Evolutionary conservation across 2,329 filamentous ascomycete genomes (phyloP).

Genomic region (Exophiala mesophila): DNA sequence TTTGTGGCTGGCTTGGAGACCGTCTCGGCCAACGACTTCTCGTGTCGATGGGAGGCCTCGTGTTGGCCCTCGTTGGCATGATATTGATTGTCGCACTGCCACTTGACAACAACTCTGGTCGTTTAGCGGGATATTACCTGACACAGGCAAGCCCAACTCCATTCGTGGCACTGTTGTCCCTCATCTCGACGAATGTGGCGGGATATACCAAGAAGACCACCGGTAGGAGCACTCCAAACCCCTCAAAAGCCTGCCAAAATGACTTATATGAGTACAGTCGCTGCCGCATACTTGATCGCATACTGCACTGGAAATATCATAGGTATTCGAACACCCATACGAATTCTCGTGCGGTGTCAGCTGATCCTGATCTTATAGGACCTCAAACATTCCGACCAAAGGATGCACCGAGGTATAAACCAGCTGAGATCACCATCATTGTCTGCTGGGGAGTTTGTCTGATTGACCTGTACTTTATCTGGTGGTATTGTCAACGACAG

Average conservation of each 20-base stretch:
- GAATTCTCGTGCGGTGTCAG: slow-evolving; percentile 5
- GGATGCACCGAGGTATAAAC: slow-evolving; percentile 56
- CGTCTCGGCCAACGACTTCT: slow-evolving; percentile 54
- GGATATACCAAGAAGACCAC: slow-evolving; percentile 53
- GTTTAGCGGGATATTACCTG: slow-evolving; percentile 62
- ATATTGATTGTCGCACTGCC: slow-evolving; percentile 50
- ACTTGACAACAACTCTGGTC: slow-evolving; percentile 52
- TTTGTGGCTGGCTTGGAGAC: slow-evolving; percentile 55
- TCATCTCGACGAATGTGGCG: slow-evolving; percentile 58
- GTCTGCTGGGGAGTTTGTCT: slow-evolving; percentile 51
- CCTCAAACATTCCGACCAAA: slow-evolving; percentile 54
- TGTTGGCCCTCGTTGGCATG: slow-evolving; percentile 22
- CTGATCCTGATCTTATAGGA: slow-evolving; percentile 30
- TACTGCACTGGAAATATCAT: slow-evolving; percentile 54
- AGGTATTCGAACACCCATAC: slow-evolving; percentile 35
- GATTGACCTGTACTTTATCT: slow-evolving; percentile 56
- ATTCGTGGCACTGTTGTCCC: slow-evolving; percentile 59
- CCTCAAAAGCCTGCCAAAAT: no score
- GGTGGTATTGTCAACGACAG: slow-evolving; percentile 55
- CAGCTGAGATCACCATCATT: slow-evolving; percentile 60
- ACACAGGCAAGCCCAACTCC: slow-evolving; percentile 56
- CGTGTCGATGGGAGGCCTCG: slow-evolving; percentile 48
- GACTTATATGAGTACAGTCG: slow-evolving; percentile 34
- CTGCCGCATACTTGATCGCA: slow-evolving; percentile 44
- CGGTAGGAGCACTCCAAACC: no score